Percentiles rank a stretch among this genome's conserved stretches.
Evolutionary conservation across 495 filamentous ascomycete species (phyloP).

Genomic region (Talaromyces trachyspermus): DNA sequence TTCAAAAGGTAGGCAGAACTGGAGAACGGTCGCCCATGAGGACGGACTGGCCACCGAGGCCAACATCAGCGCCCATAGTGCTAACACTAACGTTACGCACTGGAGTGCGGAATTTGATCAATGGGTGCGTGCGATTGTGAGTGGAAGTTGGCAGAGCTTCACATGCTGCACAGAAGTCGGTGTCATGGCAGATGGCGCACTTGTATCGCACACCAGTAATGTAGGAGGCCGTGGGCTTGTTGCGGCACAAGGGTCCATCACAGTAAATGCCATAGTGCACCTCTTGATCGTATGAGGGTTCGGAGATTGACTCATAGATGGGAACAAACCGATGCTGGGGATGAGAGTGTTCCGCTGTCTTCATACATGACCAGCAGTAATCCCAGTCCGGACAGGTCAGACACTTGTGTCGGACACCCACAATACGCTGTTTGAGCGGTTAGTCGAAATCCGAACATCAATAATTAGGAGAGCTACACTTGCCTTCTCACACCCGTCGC

Average conservation of each 20-base stretch:
- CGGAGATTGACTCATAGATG: constrained; percentile 70
- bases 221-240: constrained; percentile 48
- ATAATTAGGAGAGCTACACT: constrained; percentile 5
- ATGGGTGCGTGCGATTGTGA: constrained; percentile 90
- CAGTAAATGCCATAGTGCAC: constrained; percentile 85
- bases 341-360: constrained; percentile 59
- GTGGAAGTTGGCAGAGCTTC: constrained; percentile 76
- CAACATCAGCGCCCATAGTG: constrained; percentile 71
- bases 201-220: constrained; percentile 89
- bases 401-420: constrained; percentile 94
- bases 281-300: constrained; percentile 38
- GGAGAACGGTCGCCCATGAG: constrained; percentile 58
- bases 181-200: constrained; percentile 94
- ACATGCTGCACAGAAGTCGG: constrained; percentile 92
- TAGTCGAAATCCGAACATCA: constrained; percentile 14
- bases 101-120: constrained; percentile 95
- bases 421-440: constrained; percentile 54
- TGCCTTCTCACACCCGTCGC: constrained; percentile 89
- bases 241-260: constrained; percentile 84
- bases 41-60: constrained; percentile 49
- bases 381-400: constrained; percentile 97
- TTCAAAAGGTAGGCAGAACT: constrained; percentile 1
- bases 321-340: constrained; percentile 84
- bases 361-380: constrained; percentile 75
- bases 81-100: constrained; percentile 85